Evolutionary conservation across 441 rosid species (phyloP).

Genomic region (Populus trichocarpa): DNA sequence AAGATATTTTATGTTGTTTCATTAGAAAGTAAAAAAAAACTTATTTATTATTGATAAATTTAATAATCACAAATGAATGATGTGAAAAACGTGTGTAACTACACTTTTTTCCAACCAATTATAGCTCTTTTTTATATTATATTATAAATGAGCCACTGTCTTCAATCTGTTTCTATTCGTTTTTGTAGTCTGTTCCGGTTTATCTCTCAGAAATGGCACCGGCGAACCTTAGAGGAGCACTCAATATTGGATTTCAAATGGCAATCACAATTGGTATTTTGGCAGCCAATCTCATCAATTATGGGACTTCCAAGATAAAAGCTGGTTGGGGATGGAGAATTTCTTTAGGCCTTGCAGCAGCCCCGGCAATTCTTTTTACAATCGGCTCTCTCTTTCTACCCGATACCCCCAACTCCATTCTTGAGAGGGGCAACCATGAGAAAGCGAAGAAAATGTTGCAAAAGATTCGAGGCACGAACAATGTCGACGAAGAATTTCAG

Average conservation of each 20-base stretch:
- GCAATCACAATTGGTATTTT: conserved; percentile 29
- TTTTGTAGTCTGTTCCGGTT: conserved; percentile 28
- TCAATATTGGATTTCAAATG: conserved; percentile 37
- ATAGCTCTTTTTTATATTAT: too few species aligned
- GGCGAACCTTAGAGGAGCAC: conserved; percentile 30
- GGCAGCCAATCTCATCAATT: conserved; percentile 28
- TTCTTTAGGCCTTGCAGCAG: conserved; percentile 29
- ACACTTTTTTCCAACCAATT: too few species aligned
- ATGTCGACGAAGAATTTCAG: conserved; percentile 30
- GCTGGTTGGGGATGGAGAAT: conserved; percentile 33
- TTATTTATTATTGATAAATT: too few species aligned
- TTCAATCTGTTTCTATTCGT: too few species aligned
- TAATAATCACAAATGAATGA: too few species aligned
- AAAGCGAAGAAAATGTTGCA: conserved; percentile 25
- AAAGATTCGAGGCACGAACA: conserved; percentile 19
- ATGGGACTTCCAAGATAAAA: conserved; percentile 17
- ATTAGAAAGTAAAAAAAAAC: too few species aligned
- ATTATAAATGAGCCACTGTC: too few species aligned
- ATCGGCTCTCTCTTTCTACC: conserved; percentile 30
- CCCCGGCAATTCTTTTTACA: conserved; percentile 28
- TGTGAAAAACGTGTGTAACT: too few species aligned
- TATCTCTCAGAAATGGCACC: conserved; percentile 39
- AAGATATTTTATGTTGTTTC: too few species aligned
- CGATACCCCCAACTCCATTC: conserved; percentile 35
- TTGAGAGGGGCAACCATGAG: conserved; percentile 27